Conservation (phyloP, 768 basidiomycete genomes). For the Lactarius hatsudake region DNA sequence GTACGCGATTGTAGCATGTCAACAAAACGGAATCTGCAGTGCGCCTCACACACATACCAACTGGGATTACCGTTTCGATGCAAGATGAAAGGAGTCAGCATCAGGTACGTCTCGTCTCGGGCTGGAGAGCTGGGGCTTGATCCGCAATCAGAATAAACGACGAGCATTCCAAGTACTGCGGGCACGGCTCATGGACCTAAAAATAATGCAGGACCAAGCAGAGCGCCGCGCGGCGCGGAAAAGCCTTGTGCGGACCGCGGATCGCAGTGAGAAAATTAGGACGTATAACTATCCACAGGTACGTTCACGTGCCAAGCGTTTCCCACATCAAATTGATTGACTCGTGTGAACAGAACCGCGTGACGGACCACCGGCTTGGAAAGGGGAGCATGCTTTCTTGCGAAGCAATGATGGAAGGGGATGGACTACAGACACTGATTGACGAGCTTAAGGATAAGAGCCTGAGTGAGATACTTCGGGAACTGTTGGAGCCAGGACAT, state of each 20-base stretch:
- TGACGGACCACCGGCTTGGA: constrained; percentile 28
- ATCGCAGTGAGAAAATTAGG: constrained; percentile 91
- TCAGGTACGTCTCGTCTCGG: constrained; percentile 50
- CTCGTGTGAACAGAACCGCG: constrained; percentile 21
- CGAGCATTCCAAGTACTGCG: constrained; percentile 89
- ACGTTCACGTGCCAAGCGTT: constrained; percentile 10
- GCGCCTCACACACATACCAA: constrained; percentile 87
- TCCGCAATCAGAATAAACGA: constrained; percentile 67
- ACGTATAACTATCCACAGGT: constrained; percentile 95
- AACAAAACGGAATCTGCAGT: constrained; percentile 99
- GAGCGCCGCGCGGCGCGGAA: constrained; percentile 66
- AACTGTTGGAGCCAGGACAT: not conserved
- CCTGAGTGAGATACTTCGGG: constrained; percentile 13
- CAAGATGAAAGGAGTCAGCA: constrained; percentile 98
- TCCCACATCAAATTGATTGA: not conserved
- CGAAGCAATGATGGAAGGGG: constrained; percentile 27
- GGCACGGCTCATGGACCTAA: constrained; percentile 80
- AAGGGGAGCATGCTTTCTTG: constrained; percentile 27
- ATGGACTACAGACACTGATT: constrained; percentile 14
- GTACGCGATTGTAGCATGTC: constrained; percentile 63
- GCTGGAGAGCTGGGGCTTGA: not conserved
- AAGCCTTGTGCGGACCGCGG: constrained; percentile 74
- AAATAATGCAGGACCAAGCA: constrained; percentile 65
- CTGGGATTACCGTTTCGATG: constrained; percentile 95
- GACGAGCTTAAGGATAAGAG: constrained; percentile 22